These are phyloP conservation scores for Hibiscus tridactylites DNA, from an alignment of 345 rosid genomes.

Conservation along the genomic window DNA sequence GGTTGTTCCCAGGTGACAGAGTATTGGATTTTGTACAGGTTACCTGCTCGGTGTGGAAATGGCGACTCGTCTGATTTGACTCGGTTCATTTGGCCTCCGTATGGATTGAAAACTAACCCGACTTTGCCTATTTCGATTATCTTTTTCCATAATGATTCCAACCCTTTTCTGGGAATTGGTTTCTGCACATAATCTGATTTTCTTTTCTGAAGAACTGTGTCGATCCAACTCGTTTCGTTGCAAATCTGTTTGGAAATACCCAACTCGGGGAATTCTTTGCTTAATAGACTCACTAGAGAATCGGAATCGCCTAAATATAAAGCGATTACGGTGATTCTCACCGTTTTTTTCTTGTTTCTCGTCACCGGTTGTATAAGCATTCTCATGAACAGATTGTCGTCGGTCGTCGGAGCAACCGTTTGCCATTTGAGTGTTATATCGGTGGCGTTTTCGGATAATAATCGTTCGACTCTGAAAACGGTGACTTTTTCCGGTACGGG, in stretches of 20 bases:
- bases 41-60: neutral
- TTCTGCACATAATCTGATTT: neutral
- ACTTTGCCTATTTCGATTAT: neutral
- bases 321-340: slow-evolving; percentile 32
- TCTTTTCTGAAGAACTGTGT: neutral
- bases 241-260: neutral
- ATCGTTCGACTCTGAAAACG: slow-evolving; percentile 35
- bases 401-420: slow-evolving; percentile 38
- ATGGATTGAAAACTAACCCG: neutral
- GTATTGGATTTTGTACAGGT: neutral
- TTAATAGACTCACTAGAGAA: slow-evolving; percentile 25
- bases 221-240: neutral
- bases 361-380: slow-evolving; percentile 51
- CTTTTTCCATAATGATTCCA: neutral
- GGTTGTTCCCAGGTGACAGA: neutral
- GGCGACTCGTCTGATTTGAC: neutral
- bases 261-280: slow-evolving; percentile 15
- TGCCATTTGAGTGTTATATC: slow-evolving; percentile 44
- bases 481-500: slow-evolving; percentile 40
- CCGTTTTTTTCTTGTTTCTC: slow-evolving; percentile 25
- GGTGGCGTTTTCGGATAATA: slow-evolving; percentile 26
- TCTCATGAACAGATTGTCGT: slow-evolving; percentile 51
- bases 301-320: slow-evolving; percentile 35
- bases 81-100: neutral
- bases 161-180: neutral